Conservation (phyloP, 495 filamentous ascomycete species). For the Cairneyella variabilis region DNA sequence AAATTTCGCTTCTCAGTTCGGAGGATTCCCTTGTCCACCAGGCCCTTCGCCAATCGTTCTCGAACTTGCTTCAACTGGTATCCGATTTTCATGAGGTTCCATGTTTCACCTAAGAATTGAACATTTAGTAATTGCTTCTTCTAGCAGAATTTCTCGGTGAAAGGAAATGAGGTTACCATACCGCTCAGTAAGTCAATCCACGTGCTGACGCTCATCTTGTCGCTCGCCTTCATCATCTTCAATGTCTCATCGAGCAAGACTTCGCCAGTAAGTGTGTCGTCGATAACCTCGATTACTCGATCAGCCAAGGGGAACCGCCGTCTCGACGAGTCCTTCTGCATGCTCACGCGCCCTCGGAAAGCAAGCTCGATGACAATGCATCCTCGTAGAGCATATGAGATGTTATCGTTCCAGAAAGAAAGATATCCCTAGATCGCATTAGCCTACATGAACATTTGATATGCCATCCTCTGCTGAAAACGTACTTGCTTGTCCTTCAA, state of each 20-base stretch:
- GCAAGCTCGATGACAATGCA: slow-evolving; percentile 98
- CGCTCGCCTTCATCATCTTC: slow-evolving; percentile 99
- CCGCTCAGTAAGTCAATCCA: slow-evolving; percentile 99
- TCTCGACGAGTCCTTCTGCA: slow-evolving; percentile 94
- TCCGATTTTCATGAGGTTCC: slow-evolving; percentile 99
- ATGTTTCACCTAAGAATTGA: slow-evolving; percentile 78
- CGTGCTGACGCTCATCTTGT: slow-evolving; percentile 98
- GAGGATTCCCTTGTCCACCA: slow-evolving; percentile 97
- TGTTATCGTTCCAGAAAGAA: slow-evolving; percentile 99
- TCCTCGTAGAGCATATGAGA: slow-evolving; percentile 93
- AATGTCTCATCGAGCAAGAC: slow-evolving; percentile 96
- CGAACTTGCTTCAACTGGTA: slow-evolving; percentile 99
- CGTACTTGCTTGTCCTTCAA: slow-evolving; percentile 97
- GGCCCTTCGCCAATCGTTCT: slow-evolving; percentile 94
- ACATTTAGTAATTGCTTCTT: slow-evolving; percentile 2
- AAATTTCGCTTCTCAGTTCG: slow-evolving; percentile 99
- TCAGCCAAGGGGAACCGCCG: slow-evolving; percentile 90
- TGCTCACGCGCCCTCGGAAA: slow-evolving; percentile 92
- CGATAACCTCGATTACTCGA: slow-evolving; percentile 90
- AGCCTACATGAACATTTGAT: neutral
- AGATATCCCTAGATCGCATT: slow-evolving; percentile 62
- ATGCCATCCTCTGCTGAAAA: neutral
- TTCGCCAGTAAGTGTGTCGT: slow-evolving; percentile 95
- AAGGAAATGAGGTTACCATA: slow-evolving; percentile 38
- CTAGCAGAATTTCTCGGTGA: neutral